These are phyloP conservation scores for Phytophthora capsici DNA, from an alignment of 352 stramenopile species.

Conservation along the genomic window DNA sequence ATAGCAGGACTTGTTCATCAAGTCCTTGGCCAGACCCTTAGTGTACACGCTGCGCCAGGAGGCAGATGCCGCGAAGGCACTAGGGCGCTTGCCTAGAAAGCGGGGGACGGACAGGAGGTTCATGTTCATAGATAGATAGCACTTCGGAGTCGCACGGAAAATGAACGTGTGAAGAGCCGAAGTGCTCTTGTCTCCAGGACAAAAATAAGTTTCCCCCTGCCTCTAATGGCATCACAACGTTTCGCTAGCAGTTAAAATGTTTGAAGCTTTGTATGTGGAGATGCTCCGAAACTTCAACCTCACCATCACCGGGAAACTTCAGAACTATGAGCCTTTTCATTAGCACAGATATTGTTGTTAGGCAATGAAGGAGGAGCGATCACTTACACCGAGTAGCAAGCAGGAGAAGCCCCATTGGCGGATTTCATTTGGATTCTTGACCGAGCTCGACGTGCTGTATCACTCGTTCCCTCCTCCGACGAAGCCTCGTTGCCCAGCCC, in stretches of 20 bases:
- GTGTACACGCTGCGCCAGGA: conserved; percentile 64
- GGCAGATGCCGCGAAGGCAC: conserved; percentile 18
- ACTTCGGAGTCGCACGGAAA: background rate
- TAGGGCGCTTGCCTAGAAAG: conserved; percentile 23
- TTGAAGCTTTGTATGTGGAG: conserved; percentile 19
- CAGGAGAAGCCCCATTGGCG: conserved; percentile 46
- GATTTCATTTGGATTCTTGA: conserved; percentile 66
- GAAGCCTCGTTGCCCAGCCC: conserved; percentile 57
- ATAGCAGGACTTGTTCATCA: conserved; percentile 95
- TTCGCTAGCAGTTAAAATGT: conserved; percentile 7
- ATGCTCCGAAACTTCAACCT: conserved; percentile 23
- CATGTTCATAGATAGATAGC: conserved; percentile 18
- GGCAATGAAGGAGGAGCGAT: conserved; percentile 10
- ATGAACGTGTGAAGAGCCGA: conserved; percentile 13
- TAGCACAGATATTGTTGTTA: conserved; percentile 1
- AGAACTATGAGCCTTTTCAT: conserved; percentile 5
- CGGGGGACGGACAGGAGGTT: conserved; percentile 25
- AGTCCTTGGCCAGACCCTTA: conserved; percentile 88
- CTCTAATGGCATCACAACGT: conserved; percentile 2
- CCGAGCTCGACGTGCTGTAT: conserved; percentile 62
- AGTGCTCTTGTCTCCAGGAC: too few relatives aligned
- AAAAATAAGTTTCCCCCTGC: too few relatives aligned
- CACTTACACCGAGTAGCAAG: background rate
- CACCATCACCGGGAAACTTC: conserved; percentile 5
- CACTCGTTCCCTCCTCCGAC: conserved; percentile 33